A percentile compares a stretch with the other conserved stretches of the same genome.
These are phyloP conservation scores for Endoconidiophora polonica DNA, from an alignment of 2,329 filamentous ascomycete species.

Conservation along the genomic window DNA sequence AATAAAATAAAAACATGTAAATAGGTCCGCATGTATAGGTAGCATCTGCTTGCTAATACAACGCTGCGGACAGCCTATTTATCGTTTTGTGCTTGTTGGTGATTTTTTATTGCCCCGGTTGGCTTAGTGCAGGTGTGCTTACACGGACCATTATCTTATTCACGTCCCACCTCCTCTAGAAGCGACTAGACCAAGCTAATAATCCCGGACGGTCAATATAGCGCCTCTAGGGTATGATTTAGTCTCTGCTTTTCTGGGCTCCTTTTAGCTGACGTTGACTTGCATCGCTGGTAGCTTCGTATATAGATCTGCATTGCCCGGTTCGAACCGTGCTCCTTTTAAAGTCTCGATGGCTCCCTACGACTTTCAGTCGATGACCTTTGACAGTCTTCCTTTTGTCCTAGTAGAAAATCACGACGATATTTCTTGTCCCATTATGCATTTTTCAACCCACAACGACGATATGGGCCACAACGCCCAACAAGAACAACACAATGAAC, in stretches of 20 bases:
- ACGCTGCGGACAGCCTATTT: not conserved
- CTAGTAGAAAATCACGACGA: constrained; percentile 7
- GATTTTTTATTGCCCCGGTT: constrained; percentile 1
- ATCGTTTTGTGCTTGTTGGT: not conserved
- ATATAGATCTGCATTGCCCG: constrained; percentile 10
- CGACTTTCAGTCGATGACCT: constrained; percentile 9
- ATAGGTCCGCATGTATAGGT: too few species aligned
- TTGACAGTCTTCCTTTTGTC: constrained; percentile 12
- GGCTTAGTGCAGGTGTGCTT: constrained; percentile 5
- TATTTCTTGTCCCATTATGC: not conserved
- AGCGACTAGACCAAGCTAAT: constrained; percentile 10
- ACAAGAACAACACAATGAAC: not conserved
- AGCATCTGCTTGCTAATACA: too few species aligned
- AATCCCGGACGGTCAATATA: constrained; percentile 9
- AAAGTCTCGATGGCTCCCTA: constrained; percentile 11
- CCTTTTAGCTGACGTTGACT: constrained; percentile 11
- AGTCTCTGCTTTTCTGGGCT: constrained; percentile 4
- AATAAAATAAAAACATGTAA: not conserved
- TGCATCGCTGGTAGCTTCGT: constrained; percentile 8
- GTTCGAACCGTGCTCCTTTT: constrained; percentile 9
- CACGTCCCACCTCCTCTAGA: constrained; percentile 4
- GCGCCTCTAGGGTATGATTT: constrained; percentile 6
- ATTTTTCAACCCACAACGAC: constrained; percentile 4
- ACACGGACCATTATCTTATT: constrained; percentile 8
- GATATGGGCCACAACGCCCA: constrained; percentile 5